Conservation (phyloP, 2,329 filamentous ascomycete genomes). For the Achaetomium macrosporum region DNA sequence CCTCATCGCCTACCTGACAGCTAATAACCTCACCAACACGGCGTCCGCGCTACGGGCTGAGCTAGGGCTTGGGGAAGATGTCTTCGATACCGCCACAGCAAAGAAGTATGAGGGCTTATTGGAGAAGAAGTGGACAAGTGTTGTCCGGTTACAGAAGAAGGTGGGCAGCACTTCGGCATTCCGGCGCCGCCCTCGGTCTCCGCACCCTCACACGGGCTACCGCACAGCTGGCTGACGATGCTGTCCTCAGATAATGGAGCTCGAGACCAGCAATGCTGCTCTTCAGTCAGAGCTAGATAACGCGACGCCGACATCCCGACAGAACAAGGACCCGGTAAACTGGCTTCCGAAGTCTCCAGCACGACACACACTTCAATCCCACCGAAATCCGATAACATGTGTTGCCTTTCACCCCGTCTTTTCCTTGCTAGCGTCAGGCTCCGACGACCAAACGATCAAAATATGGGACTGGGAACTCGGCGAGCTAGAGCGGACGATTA, state of each 20-base stretch:
- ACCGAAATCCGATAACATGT: slow-evolving; percentile 74
- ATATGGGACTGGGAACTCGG: slow-evolving; percentile 97
- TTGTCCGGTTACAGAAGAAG: slow-evolving; percentile 94
- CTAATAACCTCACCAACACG: slow-evolving; percentile 63
- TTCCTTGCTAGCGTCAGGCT: slow-evolving; percentile 82
- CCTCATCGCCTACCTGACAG: slow-evolving; percentile 80
- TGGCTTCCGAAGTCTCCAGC: slow-evolving; percentile 85
- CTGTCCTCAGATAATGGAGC: slow-evolving; percentile 74
- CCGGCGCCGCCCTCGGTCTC: not conserved
- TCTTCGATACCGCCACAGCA: slow-evolving; percentile 71
- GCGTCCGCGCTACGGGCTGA: slow-evolving; percentile 71
- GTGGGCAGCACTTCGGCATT: slow-evolving; percentile 36
- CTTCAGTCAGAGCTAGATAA: slow-evolving; percentile 81
- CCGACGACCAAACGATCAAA: slow-evolving; percentile 90
- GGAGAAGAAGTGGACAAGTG: slow-evolving; percentile 98
- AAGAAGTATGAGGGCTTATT: slow-evolving; percentile 93
- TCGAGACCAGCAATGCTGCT: slow-evolving; percentile 67
- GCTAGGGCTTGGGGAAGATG: slow-evolving; percentile 60
- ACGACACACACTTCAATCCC: slow-evolving; percentile 75
- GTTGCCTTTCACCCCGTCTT: slow-evolving; percentile 91
- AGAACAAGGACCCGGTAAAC: slow-evolving; percentile 74
- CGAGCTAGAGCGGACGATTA: slow-evolving; percentile 82
- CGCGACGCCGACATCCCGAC: slow-evolving; percentile 67
- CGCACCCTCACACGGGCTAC: not conserved
- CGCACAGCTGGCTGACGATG: slow-evolving; percentile 2